Evolutionary conservation across 176 grass and related monocot genomes (phyloP), one percentile per base, ranked within the genome.

Genomic region (Hsuehochloa calcarea): DNA sequence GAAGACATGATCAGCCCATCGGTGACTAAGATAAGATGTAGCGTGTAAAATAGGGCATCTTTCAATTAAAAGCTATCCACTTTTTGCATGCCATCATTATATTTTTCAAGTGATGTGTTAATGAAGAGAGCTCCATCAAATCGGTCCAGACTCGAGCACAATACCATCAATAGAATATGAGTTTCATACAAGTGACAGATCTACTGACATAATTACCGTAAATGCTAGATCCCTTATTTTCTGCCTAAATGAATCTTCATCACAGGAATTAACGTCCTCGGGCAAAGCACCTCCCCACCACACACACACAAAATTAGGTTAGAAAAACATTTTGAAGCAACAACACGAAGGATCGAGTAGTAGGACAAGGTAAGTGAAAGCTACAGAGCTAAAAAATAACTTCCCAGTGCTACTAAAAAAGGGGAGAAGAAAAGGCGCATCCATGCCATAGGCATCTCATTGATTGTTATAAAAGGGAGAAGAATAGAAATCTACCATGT

Each of bases 171-270:
- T 40, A 31, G 1, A 51, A 31, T 40, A 8, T 69, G 22, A 19
- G 67, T 59, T 71, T 80, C 25, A 82, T 37, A 50, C 26, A 65
- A 77, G 47, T 40, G 10, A 84, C 66, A 67, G 3, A 85, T 66
- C 29, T 20, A 38, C 40, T 17, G 46, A 43, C 47, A 52, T 66
- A 85, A 81, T 87, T 92, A 99, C 96, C 66, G 29, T 84, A 88
- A 90, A 96, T 70, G 96, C 93, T 69, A 99, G 79, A 58, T 92
- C 91, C 88, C 75, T 95, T 50, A 96, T 91, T 89, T 99, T 83
- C 76, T 73, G 74, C 83, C 96, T 96, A 85, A 99, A 99, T 83
- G 78, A 86, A 39, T 80, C 83, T 90, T 94, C 96, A 71, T 92
- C 84, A 78, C 77, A 81, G 41, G 65, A 17, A 89, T 99, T 90